A percentile compares a stretch with the other conserved stretches of the same genome.
Evolutionary conservation across 257 asterid genomes (phyloP).

Genomic region (Catharanthus roseus): DNA sequence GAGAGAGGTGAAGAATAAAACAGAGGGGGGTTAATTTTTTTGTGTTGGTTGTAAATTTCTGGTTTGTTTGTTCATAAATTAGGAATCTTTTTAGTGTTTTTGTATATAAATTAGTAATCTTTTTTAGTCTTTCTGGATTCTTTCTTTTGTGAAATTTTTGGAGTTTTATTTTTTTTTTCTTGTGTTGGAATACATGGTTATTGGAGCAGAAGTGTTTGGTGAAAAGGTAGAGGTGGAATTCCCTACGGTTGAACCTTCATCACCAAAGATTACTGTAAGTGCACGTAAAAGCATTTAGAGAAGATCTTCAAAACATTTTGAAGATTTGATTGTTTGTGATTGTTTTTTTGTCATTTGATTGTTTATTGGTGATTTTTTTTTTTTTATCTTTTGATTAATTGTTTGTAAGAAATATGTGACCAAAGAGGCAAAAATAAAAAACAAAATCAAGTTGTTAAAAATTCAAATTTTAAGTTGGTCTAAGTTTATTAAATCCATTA

Average conservation of each 20-base stretch:
- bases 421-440: too few species aligned
- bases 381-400: too few species aligned
- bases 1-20: conserved; percentile 13
- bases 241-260: conserved; percentile 43
- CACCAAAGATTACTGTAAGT: conserved; percentile 30
- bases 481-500: too few species aligned
- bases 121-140: conserved; percentile 11
- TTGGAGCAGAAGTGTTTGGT: conserved; percentile 72
- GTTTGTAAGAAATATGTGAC: too few species aligned
- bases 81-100: not conserved
- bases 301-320: too few species aligned
- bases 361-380: too few species aligned
- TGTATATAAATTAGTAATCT: conserved; percentile 2
- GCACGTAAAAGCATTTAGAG: too few species aligned
- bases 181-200: conserved; percentile 57
- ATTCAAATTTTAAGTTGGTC: too few species aligned
- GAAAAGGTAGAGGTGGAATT: conserved; percentile 52
- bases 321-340: too few species aligned
- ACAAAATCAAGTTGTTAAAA: too few species aligned
- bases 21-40: conserved; percentile 10
- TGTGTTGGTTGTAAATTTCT: conserved; percentile 8
- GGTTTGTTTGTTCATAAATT: conserved; percentile 4
- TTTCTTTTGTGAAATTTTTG: conserved; percentile 6
- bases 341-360: too few species aligned
- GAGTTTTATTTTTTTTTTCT: not conserved